phyloP scores from a whole-genome alignment of 2,329 filamentous ascomycete genomes.

The Colletotrichum nymphaeae region DNA sequence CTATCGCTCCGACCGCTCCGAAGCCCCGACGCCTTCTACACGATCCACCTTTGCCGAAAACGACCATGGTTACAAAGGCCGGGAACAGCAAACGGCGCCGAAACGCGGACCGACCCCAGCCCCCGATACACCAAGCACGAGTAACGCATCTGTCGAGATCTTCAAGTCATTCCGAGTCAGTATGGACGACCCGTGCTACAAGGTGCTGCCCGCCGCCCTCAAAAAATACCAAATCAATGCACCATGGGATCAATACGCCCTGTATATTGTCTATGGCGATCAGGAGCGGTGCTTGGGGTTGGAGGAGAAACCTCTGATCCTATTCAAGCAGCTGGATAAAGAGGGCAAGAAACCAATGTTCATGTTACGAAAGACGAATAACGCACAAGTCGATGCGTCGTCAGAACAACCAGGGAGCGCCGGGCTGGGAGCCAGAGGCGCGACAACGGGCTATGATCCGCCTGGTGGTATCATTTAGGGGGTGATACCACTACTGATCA shows the following conservation, averaged over 20 bases:
- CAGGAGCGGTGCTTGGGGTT: constrained; percentile 93
- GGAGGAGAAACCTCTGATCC: constrained; percentile 91
- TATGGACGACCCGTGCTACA: constrained; percentile 98
- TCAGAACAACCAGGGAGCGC: constrained; percentile 64
- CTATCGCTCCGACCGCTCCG: constrained; percentile 65
- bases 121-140: constrained; percentile 68
- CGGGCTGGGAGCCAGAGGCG: constrained; percentile 58
- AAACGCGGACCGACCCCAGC: constrained; percentile 71
- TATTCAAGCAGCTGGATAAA: constrained; percentile 97
- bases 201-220: constrained; percentile 92
- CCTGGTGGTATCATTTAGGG: constrained; percentile 69
- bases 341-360: constrained; percentile 99
- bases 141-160: constrained; percentile 82
- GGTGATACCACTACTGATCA: constrained; percentile 32
- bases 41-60: constrained; percentile 63
- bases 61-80: constrained; percentile 41
- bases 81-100: constrained; percentile 57
- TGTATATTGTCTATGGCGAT: constrained; percentile 99
- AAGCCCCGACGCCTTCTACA: constrained; percentile 62
- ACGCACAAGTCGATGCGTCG: constrained; percentile 57
- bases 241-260: constrained; percentile 95
- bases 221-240: constrained; percentile 99
- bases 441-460: constrained; percentile 63
- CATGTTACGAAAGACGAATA: constrained; percentile 83
- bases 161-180: constrained; percentile 99